Conservation (phyloP, 2,329 filamentous ascomycete genomes). For the Trichoderma aggressivum region DNA sequence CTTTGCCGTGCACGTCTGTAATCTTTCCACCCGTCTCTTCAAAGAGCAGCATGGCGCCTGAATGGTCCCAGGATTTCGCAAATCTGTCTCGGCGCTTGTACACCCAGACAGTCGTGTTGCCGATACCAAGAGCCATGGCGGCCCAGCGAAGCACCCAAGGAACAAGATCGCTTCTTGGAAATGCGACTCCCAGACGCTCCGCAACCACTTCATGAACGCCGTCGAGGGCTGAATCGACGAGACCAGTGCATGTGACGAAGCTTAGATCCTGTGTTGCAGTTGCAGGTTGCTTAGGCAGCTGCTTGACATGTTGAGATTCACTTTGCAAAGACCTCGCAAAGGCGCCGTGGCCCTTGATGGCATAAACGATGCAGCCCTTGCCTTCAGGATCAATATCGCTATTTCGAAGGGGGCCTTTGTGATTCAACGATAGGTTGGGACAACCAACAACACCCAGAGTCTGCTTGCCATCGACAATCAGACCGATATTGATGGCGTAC, state of each 20-base stretch:
- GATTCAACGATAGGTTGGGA: constrained; percentile 43
- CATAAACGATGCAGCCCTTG: constrained; percentile 50
- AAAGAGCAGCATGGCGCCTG: constrained; percentile 57
- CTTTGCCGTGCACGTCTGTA: constrained; percentile 51
- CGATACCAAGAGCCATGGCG: constrained; percentile 49
- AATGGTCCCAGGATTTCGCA: constrained; percentile 59
- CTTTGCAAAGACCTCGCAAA: constrained; percentile 42
- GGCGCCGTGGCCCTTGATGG: constrained; percentile 47
- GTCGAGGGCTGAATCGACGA: constrained; percentile 47
- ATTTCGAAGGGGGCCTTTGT: constrained; percentile 41
- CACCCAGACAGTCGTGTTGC: constrained; percentile 55
- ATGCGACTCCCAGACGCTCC: constrained; percentile 39
- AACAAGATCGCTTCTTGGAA: constrained; percentile 50
- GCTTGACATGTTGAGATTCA: neutral
- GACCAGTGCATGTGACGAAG: constrained; percentile 47
- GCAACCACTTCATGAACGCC: constrained; percentile 46
- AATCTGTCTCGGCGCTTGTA: constrained; percentile 47
- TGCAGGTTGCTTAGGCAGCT: neutral
- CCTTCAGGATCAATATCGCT: constrained; percentile 41
- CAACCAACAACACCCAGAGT: constrained; percentile 48
- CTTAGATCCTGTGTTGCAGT: constrained; percentile 28
- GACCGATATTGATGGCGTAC: constrained; percentile 56
- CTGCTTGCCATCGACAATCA: constrained; percentile 50
- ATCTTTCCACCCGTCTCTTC: constrained; percentile 55
- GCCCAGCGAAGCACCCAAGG: constrained; percentile 58